Evolutionary conservation across 179 eudicot genomes (phyloP), one percentile per base, ranked within the genome.

Genomic region (Pouteria campechiana): DNA sequence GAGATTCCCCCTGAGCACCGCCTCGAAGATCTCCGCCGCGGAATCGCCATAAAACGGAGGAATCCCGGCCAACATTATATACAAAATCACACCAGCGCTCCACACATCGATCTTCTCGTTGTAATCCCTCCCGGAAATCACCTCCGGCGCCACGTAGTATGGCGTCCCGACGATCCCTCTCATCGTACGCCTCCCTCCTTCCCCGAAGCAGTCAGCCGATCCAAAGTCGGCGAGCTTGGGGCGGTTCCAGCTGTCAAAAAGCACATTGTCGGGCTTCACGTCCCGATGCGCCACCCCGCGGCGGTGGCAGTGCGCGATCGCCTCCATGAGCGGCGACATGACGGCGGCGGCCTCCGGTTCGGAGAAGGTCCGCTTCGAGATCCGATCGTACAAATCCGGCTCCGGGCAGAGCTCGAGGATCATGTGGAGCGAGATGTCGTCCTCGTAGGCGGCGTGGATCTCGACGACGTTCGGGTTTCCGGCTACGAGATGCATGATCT

Each of bases 121-220:
- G 24, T 89, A 89, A 5, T 85, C 93, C 46, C 72, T 44, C 5
- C 95, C 97, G 1, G 63, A 52, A 50, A 85, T 38, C 7, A 85
- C 89, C 70, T 89, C 95, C 10, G 97, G 95, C 7, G 97, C 97
- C 4, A 85, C 95, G 20, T 85, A 89, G 27, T 85, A 89, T 37
- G 97, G 95, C 25, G 97, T 89, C 22, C 95, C 97, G 1, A 89
- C 97, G 11, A 89, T 54, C 7, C 97, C 97, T 0, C 37, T 70
- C 95, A 85, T 85, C 52, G 27, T 22, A 27, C 42, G 28, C 6
- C 47, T 65, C 47, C 53, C 82, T 2, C 50, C 37, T 2, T 31
- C 59, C 6, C 61, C 72, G 35, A 81, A 81, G 78, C 80, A 71
- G 75, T 89, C 95, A 0, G 93, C 95, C 0, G 97, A 85, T 0